A percentile compares a stretch with the other conserved stretches of the same genome.
Evolutionary conservation across 495 filamentous ascomycete species (phyloP).

Genomic region (Alectoria sarmentosa): DNA sequence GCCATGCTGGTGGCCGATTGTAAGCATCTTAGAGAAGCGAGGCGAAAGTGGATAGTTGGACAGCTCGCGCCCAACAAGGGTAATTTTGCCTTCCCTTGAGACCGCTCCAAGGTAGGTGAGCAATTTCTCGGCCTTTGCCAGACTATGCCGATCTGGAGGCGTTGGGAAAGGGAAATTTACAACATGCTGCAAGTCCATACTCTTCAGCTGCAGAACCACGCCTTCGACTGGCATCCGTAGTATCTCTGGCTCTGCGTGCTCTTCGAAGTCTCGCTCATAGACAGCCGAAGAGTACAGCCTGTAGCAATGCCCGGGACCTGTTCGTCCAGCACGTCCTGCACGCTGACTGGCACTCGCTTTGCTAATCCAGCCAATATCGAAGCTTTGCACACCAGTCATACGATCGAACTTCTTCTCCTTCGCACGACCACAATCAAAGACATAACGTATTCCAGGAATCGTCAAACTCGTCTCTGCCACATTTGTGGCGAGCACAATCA

Average conservation of each 20-base stretch:
- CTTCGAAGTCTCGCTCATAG: conserved; percentile 82
- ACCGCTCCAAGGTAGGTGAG: conserved; percentile 67
- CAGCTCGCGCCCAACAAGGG: conserved; percentile 68
- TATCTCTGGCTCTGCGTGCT: conserved; percentile 85
- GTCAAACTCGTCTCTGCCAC: conserved; percentile 96
- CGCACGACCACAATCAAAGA: conserved; percentile 87
- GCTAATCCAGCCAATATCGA: conserved; percentile 93
- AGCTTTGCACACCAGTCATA: conserved; percentile 85
- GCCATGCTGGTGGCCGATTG: conserved; percentile 75
- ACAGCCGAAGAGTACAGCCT: conserved; percentile 89
- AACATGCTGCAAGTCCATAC: conserved; percentile 86
- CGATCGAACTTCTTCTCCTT: conserved; percentile 88
- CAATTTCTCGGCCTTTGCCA: conserved; percentile 81
- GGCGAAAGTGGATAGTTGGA: conserved; percentile 85
- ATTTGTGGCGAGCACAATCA: conserved; percentile 92
- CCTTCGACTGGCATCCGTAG: conserved; percentile 86
- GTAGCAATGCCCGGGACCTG: conserved; percentile 94
- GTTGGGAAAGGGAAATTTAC: conserved; percentile 98
- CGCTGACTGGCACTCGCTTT: conserved; percentile 93
- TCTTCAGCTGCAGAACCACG: conserved; percentile 90
- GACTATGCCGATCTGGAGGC: conserved; percentile 69
- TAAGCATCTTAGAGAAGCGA: conserved; percentile 81
- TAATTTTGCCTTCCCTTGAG: conserved; percentile 62
- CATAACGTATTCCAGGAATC: conserved; percentile 91
- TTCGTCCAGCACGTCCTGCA: conserved; percentile 90